Evolutionary conservation across 805 yeast species (phyloP), one percentile per base, ranked within the genome.

Genomic region (Saccharomyces jurei): DNA sequence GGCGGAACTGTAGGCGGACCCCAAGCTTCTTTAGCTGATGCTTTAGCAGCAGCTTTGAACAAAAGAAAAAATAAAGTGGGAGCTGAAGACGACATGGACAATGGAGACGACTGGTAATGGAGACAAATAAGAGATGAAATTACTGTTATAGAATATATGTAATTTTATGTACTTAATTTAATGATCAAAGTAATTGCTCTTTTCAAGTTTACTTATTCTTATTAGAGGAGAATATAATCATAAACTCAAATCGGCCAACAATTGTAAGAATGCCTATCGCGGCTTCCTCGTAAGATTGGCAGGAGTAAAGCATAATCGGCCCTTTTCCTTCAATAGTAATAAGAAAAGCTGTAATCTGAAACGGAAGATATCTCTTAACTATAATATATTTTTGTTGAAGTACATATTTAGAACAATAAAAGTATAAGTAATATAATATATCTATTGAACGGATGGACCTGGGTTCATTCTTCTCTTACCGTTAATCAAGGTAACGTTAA

Each of bases 401-500:
- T 13, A 31, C 36, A 31, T n/a, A 31, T 31, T 4, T 31, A 31
- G 36, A 31, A 31, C 36, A 31, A 31, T 31, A 13, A 31, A 31
- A 31, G 17, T 14, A 14, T 31, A 14, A 36, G 17, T 36, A 17
- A 17, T 36, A 17, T 9, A 36, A 17, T n/a, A 3, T 13, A 36
- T 21, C 17, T 36, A 36, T 36, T 36, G 44, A 22, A 36, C 44
- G 3, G 44, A 36, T 73, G 87, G 86, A 79, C 82, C 79, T 73
- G 91, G 88, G 87, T 86, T 86, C 80, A 86, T 81, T 81, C 81
- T 89, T 88, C 98, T 90, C 89, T 90, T 90, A 82, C 97, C 97
- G 87, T 87, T 87, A 76, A 92, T 83, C 79, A 89, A 83, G 75
- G 98, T 92, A 74, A 94, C 98, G 81, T 92, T 92, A 72, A 94